Base-by-base conservation (phyloP, 2,329 filamentous ascomycete genomes). In the Beauveria sp. region DNA sequence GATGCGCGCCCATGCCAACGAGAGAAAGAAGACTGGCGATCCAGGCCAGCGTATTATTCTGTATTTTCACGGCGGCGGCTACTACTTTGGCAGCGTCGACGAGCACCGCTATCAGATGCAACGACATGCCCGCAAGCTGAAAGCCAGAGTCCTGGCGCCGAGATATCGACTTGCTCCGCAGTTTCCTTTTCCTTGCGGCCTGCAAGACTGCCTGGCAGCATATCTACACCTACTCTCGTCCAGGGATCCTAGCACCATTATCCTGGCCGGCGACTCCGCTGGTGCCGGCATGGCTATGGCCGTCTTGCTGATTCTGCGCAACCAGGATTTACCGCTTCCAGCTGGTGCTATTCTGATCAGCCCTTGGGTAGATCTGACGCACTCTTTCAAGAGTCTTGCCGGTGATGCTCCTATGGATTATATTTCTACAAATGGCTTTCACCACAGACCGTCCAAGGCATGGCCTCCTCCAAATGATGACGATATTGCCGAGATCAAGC, bases 21-120 rank as follows among this genome's bases (percentile, higher is more conserved):
- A 89, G 70, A 85, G 91, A 62, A 87, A 86, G 71, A 84, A 83
- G 69, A 76, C 77, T 0, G 77, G 76, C 18, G 83, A 85, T 54
- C 80, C 81, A 24, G 83, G 84, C 20, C 86, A 86, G 66, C 86
- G 92, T 58, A 86, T 96, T 62, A 96, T 98, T 84, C 78, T 99
- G 26, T 98, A 98, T 74, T 81, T 98, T 24, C 95, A 98, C 70
- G 95, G 95, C 16, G 93, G 93, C 7, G 93, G 90, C 22, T 98
- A 96, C 75, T 99, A 88, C 75, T 98, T 99, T 72, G 93, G 95
- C 16, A 96, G 91, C 67, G 88, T 97, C 43, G 93, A 97, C 70
- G 93, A 96, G 73, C 95, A 98, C 77, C 87, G 95, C n/a, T 98
- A 98, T 75, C 93, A 98, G 79, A 86, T 99, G 81, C 95, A 99